Evolutionary conservation across 805 yeast genomes (phyloP).

Genomic region (Saccharomycopsis capsularis): DNA sequence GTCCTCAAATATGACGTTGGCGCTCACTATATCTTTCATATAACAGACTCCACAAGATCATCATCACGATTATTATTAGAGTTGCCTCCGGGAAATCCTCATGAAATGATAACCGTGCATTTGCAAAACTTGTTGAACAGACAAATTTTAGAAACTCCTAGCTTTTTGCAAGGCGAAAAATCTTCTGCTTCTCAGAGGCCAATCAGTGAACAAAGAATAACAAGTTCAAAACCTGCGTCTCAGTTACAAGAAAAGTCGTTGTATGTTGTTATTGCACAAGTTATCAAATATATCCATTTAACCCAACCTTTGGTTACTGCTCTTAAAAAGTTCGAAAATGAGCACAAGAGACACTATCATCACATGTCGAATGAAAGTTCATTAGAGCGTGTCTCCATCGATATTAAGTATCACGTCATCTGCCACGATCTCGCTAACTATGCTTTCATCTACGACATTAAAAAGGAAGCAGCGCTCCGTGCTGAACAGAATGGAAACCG

Average conservation of each 20-base stretch:
- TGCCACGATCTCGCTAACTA: conserved; percentile 11
- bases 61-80: not conserved
- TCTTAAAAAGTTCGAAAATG: conserved; percentile 3
- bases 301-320: conserved; percentile 8
- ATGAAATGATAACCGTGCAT: not conserved
- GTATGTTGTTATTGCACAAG: not conserved
- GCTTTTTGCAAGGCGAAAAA: not conserved
- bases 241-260: not conserved
- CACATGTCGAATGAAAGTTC: not conserved
- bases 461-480: conserved; percentile 5
- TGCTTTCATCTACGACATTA: conserved; percentile 15
- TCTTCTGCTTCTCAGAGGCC: not conserved
- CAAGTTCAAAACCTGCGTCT: not conserved
- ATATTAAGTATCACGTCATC: conserved; percentile 12
- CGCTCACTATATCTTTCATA: conserved; percentile 6
- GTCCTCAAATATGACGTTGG: conserved; percentile 3
- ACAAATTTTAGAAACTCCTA: not conserved
- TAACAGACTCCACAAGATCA: not conserved
- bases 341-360: not conserved
- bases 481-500: conserved; percentile 5
- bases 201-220: not conserved
- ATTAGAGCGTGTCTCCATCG: conserved; percentile 1
- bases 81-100: not conserved
- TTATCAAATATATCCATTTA: conserved; percentile 9
- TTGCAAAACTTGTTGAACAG: conserved; percentile 6